Conservation (phyloP, 306 rosid species). For the Vicia sativa region DNA sequence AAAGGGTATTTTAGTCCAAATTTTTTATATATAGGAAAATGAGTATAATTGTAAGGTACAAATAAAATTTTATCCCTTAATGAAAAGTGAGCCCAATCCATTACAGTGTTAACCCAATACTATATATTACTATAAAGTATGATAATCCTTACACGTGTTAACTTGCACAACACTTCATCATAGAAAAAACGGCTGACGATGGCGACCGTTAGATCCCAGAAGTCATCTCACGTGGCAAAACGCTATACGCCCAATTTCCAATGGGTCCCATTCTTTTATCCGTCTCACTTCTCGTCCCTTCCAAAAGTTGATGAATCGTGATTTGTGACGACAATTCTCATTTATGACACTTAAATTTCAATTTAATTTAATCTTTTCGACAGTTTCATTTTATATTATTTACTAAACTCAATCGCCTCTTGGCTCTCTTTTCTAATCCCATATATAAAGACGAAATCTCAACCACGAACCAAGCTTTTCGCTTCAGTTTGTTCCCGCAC, state of each 20-base stretch:
- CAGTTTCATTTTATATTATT: slow-evolving; percentile 1
- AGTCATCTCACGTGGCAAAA: slow-evolving; percentile 46
- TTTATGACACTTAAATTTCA: slow-evolving; percentile 9
- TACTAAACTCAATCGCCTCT: slow-evolving; percentile 40
- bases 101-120: no score
- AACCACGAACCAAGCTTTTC: slow-evolving; percentile 70
- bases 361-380: background rate
- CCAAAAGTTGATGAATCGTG: slow-evolving; percentile 52
- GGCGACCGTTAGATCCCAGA: slow-evolving; percentile 31
- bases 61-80: no score
- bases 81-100: no score
- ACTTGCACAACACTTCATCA: slow-evolving; percentile 40
- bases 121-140: no score
- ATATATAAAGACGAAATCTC: slow-evolving; percentile 59
- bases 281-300: slow-evolving; percentile 65
- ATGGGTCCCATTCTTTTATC: slow-evolving; percentile 61
- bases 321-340: slow-evolving; percentile 42
- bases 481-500: slow-evolving; percentile 69
- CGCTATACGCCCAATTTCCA: slow-evolving; percentile 18
- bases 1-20: no score
- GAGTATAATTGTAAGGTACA: no score
- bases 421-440: slow-evolving; percentile 43
- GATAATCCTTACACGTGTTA: slow-evolving; percentile 47
- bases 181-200: slow-evolving; percentile 38
- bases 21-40: no score